Evolutionary conservation across 2,329 filamentous ascomycete genomes (phyloP), one percentile per base, ranked within the genome.

Genomic region (Penicillium decumbens): DNA sequence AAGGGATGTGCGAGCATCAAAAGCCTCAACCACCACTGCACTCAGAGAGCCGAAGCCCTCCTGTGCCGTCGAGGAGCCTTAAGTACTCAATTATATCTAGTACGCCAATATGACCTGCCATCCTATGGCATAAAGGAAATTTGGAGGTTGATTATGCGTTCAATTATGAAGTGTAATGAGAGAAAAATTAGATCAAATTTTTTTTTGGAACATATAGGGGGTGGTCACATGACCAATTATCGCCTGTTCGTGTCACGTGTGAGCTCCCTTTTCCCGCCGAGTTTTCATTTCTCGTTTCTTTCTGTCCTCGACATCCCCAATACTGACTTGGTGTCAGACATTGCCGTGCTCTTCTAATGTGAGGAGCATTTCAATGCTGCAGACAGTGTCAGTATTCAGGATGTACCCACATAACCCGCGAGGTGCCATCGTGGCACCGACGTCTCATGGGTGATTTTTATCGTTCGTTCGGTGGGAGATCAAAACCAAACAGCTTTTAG

Each of bases 61-160:
- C 55, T 56, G 60, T 52, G 56, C 65, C 59, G 63, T 65, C 52
- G 62, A 59, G 59, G 51, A 69, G 65, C 55, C 63, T 58, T 68
- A 60, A 62, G 51, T 45, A 60, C 60, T 55, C 62, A 61, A 51
- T 46, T 72, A 61, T 60, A 56, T 74, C 71, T 73, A 62, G 72
- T 72, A 69, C 72, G 72, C 71, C 70, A 74, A 74, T 74, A 74
- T 74, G 72, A 74, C 72, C 72, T 66, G 61, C 71, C 70, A 74
- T 68, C 67, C 70, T 70, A 70, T 72, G 58, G 61, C 54, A 47
- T 46, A 45, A 50, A 67, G 65, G 65, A 63, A 67, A 37, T 37
- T 63, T 73, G 72, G 70, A 72, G 72, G 72, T 74, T 74, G 72
- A 74, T 74, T 74, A 74, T 73, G 72, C 72, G 72, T 74, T 71